These are phyloP conservation scores for Parathielavia hyrcaniae DNA, from an alignment of 495 filamentous ascomycete genomes.

Conservation along the genomic window DNA sequence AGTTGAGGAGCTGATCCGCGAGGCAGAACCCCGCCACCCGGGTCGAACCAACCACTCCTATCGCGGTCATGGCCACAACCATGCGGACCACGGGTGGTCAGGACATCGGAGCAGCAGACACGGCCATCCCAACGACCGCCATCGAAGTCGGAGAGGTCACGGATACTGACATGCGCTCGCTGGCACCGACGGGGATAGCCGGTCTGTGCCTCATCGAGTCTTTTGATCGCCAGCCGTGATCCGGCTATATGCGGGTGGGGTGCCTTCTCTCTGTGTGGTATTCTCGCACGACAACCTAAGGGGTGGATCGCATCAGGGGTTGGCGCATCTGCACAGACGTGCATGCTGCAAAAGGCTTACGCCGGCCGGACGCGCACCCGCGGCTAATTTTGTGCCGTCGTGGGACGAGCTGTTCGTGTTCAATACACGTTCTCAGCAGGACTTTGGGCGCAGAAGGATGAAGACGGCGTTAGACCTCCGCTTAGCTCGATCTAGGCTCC, in stretches of 20 bases:
- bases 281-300: neutral
- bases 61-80: constrained; percentile 12
- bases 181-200: neutral
- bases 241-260: too few relatives aligned
- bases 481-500: too few relatives aligned
- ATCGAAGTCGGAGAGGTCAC: constrained; percentile 23
- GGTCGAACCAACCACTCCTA: constrained; percentile 20
- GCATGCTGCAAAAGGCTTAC: too few relatives aligned
- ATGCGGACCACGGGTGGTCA: constrained; percentile 25
- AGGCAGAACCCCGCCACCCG: constrained; percentile 27
- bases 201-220: neutral
- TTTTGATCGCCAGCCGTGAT: too few relatives aligned
- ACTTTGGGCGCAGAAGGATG: too few relatives aligned
- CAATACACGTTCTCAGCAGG: too few relatives aligned
- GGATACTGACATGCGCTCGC: constrained; percentile 13
- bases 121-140: constrained; percentile 20
- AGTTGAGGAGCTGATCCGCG: constrained; percentile 49
- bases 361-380: too few relatives aligned
- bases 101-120: constrained; percentile 22
- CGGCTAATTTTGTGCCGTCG: too few relatives aligned
- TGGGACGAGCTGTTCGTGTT: too few relatives aligned
- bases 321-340: too few relatives aligned
- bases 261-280: too few relatives aligned
- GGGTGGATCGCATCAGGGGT: neutral
- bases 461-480: too few relatives aligned